phyloP scores from a whole-genome alignment of 208 protist genomes.

The Plasmodiophora brassicae region DNA sequence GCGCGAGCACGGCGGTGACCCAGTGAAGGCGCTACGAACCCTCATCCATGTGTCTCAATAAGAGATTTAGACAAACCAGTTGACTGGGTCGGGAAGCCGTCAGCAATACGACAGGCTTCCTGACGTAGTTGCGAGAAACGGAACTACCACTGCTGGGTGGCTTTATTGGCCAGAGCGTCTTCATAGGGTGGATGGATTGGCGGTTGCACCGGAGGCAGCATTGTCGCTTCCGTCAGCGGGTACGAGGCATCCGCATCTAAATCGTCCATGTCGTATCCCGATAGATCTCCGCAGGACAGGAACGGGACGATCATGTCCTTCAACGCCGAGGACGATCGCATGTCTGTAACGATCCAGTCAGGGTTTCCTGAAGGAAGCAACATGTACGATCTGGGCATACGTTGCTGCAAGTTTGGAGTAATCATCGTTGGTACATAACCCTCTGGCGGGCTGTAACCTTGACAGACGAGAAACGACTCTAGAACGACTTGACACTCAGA shows the following conservation, averaged over 20 bases:
- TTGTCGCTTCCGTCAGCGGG: neutral
- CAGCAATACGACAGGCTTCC: no score
- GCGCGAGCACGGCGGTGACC: neutral
- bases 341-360: slow-evolving; percentile 13
- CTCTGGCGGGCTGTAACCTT: slow-evolving; percentile 76
- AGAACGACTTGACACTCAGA: neutral
- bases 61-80: no score
- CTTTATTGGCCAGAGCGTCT: no score
- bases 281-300: slow-evolving; percentile 90
- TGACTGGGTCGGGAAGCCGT: no score
- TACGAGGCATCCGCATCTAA: slow-evolving; percentile 7
- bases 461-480: slow-evolving; percentile 89
- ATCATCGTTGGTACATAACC: slow-evolving; percentile 68
- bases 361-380: neutral
- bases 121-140: no score
- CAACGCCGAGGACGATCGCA: slow-evolving; percentile 16
- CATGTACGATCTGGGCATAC: neutral
- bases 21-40: neutral
- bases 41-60: no score
- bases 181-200: slow-evolving; percentile 24
- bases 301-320: slow-evolving; percentile 79
- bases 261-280: slow-evolving; percentile 81
- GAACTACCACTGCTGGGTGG: no score
- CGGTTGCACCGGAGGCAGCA: neutral
- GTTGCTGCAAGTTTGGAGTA: slow-evolving; percentile 39